A percentile compares a stretch with the other conserved stretches of the same genome.
Evolutionary conservation across 768 basidiomycete genomes (phyloP).

Genomic region (Panus rudis): DNA sequence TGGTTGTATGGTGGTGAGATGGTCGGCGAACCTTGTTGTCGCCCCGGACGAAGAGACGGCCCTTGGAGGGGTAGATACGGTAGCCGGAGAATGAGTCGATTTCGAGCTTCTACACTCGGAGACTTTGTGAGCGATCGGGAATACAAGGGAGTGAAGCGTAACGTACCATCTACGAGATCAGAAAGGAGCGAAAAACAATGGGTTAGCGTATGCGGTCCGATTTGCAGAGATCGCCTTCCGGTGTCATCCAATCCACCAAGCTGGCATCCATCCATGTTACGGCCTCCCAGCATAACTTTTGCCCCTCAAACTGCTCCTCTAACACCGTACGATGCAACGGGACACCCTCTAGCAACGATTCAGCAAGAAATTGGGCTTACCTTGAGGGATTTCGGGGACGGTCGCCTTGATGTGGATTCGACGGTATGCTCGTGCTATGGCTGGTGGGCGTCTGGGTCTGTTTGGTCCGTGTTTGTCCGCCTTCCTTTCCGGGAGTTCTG

Average conservation of each 20-base stretch:
- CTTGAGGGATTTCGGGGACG: slow-evolving; percentile 44
- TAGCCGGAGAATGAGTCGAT: slow-evolving; percentile 97
- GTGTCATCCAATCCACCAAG: slow-evolving; percentile 12
- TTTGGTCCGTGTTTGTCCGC: too few relatives aligned
- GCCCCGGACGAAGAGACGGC: slow-evolving; percentile 90
- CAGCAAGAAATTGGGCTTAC: slow-evolving; percentile 39
- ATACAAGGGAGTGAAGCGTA: slow-evolving; percentile 8
- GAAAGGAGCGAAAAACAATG: slow-evolving; percentile 2
- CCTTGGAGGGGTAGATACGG: slow-evolving; percentile 98
- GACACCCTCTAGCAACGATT: slow-evolving; percentile 9
- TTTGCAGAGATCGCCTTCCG: neutral
- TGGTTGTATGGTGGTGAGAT: neutral
- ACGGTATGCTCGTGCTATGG: neutral
- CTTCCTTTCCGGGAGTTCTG: too few relatives aligned
- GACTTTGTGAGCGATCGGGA: slow-evolving; percentile 9
- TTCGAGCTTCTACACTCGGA: slow-evolving; percentile 78
- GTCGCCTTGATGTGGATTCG: slow-evolving; percentile 5
- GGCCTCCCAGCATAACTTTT: slow-evolving; percentile 1
- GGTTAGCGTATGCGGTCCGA: neutral
- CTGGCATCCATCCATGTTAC: slow-evolving; percentile 16
- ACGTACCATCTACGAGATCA: slow-evolving; percentile 15
- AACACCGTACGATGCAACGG: neutral
- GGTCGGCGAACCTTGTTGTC: slow-evolving; percentile 76
- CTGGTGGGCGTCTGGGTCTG: slow-evolving; percentile 9
- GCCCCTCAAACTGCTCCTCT: neutral